phyloP scores from a whole-genome alignment of 805 yeast species.

The Jamesozyma lodderae region DNA sequence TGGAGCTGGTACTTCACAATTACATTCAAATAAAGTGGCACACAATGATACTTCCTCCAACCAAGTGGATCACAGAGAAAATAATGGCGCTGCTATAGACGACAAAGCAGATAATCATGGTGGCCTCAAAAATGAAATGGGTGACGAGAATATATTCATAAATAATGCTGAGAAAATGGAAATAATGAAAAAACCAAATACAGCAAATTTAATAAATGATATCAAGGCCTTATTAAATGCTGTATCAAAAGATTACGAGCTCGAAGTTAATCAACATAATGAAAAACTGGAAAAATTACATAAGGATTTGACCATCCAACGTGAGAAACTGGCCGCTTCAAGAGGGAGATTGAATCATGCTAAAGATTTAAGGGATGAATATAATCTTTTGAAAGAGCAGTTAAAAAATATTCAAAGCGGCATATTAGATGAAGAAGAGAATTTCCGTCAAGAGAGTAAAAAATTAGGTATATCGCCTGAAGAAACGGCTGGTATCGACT shows the following conservation, averaged over 20 bases:
- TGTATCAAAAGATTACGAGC: slow-evolving; percentile 50
- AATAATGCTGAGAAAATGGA: neutral
- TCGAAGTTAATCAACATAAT: slow-evolving; percentile 47
- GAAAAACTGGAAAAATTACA: slow-evolving; percentile 45
- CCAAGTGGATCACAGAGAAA: neutral
- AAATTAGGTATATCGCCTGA: slow-evolving; percentile 29
- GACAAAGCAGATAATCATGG: neutral
- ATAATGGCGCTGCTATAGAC: too few relatives aligned
- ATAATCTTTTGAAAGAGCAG: slow-evolving; percentile 44
- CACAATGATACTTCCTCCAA: neutral
- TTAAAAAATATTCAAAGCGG: slow-evolving; percentile 53
- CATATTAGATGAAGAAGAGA: slow-evolving; percentile 50
- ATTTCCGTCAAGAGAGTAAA: slow-evolving; percentile 38
- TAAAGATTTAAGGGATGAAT: slow-evolving; percentile 45
- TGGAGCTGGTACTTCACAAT: slow-evolving; percentile 39
- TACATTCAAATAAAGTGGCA: slow-evolving; percentile 3
- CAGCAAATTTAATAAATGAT: slow-evolving; percentile 32
- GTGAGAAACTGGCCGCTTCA: slow-evolving; percentile 19
- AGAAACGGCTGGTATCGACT: slow-evolving; percentile 24
- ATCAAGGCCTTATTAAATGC: slow-evolving; percentile 43
- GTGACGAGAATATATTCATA: neutral
- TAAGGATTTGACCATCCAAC: slow-evolving; percentile 26
- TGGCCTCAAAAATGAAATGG: neutral
- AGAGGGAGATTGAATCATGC: slow-evolving; percentile 22
- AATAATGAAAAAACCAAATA: slow-evolving; percentile 14